Percentiles rank a stretch among this genome's conserved stretches.
These are phyloP conservation scores for Yamadazyma jaroonii DNA, from an alignment of 1,139 yeast species.

Conservation along the genomic window DNA sequence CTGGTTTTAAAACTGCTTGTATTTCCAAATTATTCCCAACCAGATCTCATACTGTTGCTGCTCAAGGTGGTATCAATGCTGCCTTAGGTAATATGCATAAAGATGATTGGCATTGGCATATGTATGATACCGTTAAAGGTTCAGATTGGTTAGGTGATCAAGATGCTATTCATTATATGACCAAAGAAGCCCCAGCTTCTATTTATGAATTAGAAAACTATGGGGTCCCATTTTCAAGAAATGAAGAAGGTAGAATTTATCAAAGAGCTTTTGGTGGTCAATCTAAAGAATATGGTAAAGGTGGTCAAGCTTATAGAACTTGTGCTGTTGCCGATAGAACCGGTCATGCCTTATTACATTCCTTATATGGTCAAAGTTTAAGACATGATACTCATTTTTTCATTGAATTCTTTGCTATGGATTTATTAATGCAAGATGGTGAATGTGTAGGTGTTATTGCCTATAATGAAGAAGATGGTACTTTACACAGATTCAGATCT, in stretches of 20 bases:
- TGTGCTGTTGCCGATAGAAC: constrained; percentile 99
- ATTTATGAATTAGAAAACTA: constrained; percentile 96
- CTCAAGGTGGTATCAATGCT: constrained; percentile 99
- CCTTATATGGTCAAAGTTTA: constrained; percentile 93
- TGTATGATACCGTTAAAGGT: constrained; percentile 99
- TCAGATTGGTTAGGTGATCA: constrained; percentile 99
- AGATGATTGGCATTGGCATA: constrained; percentile 99
- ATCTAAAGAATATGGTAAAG: constrained; percentile 91
- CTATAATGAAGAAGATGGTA: constrained; percentile 98
- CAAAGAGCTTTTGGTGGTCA: constrained; percentile 99
- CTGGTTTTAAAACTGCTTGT: constrained; percentile 97
- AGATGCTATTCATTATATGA: constrained; percentile 99
- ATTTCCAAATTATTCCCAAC: constrained; percentile 96
- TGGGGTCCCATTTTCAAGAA: constrained; percentile 98
- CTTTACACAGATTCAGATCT: constrained; percentile 95
- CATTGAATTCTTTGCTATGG: constrained; percentile 96
- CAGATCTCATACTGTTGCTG: constrained; percentile 98
- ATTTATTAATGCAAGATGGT: constrained; percentile 92
- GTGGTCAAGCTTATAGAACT: constrained; percentile 98
- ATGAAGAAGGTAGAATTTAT: constrained; percentile 93
- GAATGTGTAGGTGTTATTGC: constrained; percentile 97
- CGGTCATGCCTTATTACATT: constrained; percentile 95
- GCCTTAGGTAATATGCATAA: constrained; percentile 97
- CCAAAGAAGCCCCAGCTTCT: constrained; percentile 95
- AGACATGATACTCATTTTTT: constrained; percentile 97